Evolutionary conservation across 2,329 filamentous ascomycete genomes (phyloP).

Genomic region (Cladosporium velox): DNA sequence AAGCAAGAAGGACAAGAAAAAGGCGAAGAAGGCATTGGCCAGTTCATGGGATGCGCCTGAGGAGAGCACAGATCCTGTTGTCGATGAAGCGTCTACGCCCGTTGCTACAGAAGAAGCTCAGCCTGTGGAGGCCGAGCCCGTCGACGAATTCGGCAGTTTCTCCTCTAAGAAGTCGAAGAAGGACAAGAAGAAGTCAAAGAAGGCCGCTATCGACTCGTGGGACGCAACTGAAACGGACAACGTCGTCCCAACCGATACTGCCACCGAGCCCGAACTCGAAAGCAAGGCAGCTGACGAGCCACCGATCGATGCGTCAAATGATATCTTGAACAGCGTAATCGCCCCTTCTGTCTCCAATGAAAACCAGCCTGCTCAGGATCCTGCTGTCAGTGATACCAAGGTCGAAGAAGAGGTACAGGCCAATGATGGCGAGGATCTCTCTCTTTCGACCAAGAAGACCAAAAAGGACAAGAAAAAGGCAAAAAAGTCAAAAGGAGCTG

Average conservation of each 20-base stretch:
- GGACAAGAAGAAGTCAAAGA: conserved; percentile 44
- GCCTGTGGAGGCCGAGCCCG: not conserved
- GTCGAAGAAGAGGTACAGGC: not conserved
- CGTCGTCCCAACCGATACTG: not conserved
- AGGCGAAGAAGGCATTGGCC: conserved; percentile 30
- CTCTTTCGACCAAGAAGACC: conserved; percentile 34
- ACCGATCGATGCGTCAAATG: not conserved
- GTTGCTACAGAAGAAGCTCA: not conserved
- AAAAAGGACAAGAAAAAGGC: conserved; percentile 50
- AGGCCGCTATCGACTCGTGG: not conserved
- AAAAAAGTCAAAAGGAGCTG: conserved; percentile 21
- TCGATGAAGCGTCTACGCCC: not conserved
- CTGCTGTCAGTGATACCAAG: not conserved
- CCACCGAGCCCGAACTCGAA: not conserved
- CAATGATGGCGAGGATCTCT: conserved; percentile 27
- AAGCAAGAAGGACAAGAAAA: conserved; percentile 48
- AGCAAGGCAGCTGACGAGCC: not conserved
- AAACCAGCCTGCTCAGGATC: not conserved
- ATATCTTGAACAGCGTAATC: not conserved
- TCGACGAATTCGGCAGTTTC: conserved; percentile 22
- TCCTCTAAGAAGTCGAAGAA: conserved; percentile 41
- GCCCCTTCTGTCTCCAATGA: not conserved
- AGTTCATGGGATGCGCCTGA: conserved; percentile 1
- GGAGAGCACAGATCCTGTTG: not conserved
- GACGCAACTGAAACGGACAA: not conserved